phyloP scores from a whole-genome alignment of 306 rosid species.

The Quercus berberidifolia region DNA sequence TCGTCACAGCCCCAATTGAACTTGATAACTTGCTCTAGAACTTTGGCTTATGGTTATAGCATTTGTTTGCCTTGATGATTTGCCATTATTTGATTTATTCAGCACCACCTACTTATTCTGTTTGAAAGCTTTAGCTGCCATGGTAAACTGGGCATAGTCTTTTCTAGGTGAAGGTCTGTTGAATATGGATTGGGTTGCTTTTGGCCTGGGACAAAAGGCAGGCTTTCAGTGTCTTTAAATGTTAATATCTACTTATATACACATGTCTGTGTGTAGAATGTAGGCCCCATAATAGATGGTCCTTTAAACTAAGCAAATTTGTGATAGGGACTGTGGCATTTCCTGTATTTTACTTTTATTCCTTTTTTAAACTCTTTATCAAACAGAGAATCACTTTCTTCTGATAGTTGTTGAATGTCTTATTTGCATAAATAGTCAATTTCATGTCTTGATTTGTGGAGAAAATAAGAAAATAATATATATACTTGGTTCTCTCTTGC shows the following conservation, averaged over 20 bases:
- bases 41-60: background rate
- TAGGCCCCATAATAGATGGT: background rate
- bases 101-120: background rate
- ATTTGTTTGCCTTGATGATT: background rate
- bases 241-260: background rate
- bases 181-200: background rate
- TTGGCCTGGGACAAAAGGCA: background rate
- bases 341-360: background rate
- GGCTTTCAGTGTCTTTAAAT: background rate
- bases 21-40: background rate
- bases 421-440: background rate
- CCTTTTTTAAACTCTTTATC: background rate
- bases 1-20: background rate
- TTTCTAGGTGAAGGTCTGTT: background rate
- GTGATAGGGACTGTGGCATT: background rate
- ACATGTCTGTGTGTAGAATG: background rate
- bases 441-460: background rate
- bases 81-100: background rate
- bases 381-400: background rate
- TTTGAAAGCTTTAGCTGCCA: background rate
- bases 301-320: background rate
- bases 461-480: background rate
- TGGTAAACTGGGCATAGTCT: background rate
- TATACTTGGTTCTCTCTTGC: background rate
- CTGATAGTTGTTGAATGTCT: background rate